These are phyloP conservation scores for Labyrinthula sp. DNA, from an alignment of 352 stramenopile species.

Conservation along the genomic window DNA sequence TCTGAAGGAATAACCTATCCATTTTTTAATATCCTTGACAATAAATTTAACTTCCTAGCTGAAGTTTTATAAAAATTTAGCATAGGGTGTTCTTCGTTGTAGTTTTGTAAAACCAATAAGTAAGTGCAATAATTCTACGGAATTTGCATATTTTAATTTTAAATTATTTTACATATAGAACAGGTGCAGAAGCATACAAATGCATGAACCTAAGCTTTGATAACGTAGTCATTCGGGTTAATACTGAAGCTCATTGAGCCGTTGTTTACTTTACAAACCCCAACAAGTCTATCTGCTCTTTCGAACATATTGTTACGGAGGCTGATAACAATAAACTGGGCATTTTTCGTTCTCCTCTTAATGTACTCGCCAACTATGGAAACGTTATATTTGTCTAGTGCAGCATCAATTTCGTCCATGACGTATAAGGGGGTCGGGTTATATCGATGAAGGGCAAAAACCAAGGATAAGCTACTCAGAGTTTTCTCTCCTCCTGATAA, in stretches of 20 bases:
- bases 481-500: slow-evolving; percentile 96
- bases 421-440: slow-evolving; percentile 93
- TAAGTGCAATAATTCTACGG: too few species aligned
- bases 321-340: slow-evolving; percentile 99
- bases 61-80: too few species aligned
- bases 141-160: too few species aligned
- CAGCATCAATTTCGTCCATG: slow-evolving; percentile 64
- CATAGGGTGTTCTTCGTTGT: too few species aligned
- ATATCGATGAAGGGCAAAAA: slow-evolving; percentile 99
- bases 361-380: slow-evolving; percentile 99
- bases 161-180: too few species aligned
- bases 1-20: too few species aligned
- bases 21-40: too few species aligned
- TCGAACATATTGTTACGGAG: slow-evolving; percentile 99
- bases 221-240: slow-evolving; percentile 72
- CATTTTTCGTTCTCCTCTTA: slow-evolving; percentile 95
- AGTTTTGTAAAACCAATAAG: too few species aligned
- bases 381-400: slow-evolving; percentile 96
- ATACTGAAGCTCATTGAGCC: slow-evolving; percentile 96
- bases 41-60: too few species aligned
- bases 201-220: too few species aligned
- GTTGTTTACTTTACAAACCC: slow-evolving; percentile 99
- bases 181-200: too few species aligned
- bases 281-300: slow-evolving; percentile 88
- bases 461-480: slow-evolving; percentile 85